Base-by-base conservation (phyloP, 2,329 filamentous ascomycete species). In the Diaporthe ilicicola region DNA sequence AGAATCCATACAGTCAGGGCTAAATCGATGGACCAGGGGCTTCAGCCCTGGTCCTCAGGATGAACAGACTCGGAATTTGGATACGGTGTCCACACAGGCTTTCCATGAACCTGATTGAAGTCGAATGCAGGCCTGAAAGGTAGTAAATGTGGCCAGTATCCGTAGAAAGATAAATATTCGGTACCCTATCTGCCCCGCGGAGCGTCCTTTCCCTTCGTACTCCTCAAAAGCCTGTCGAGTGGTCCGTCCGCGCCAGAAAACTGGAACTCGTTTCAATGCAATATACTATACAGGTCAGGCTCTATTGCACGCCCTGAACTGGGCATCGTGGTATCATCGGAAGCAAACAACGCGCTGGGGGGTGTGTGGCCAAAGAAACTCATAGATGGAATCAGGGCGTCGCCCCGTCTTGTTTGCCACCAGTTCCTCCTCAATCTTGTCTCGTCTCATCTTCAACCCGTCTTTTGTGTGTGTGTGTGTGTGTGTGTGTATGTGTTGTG, bases 341-440 rank as follows among this genome's bases (percentile, higher is more conserved):
- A n/a, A 37, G 56, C 70, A 69, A 71, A 71, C 65, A 70, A 70
- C 22, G 42, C 34, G 44, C 32, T 64, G 24, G 17, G 34, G 44
- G 19, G 27, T 53, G 27, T 62, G 50, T 37, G 32, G 65, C 68
- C 37, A 37, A 29, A 50, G 19, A 37, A 44, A 24, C 42, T 42
- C 55, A 66, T 37, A 50, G 29, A 50, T 50, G 59, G 42, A 50
- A 54, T 29, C 54, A 34, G n/a, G 44, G 13, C 37, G 7, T 56
- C 29, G 50, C 67, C 59, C 56, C 29, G 15, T n/a, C 34, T 44
- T 72, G 70, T 48, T 67, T 72, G 70, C 54, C 51, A 27, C 51
- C 17, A 19, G 17, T 19, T 12, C 22, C 19, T 48, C 37, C n/a
- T 39, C 54, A n/a, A 13, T 7, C n/a, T 53, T 51, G 61, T 61